A percentile compares a stretch with the other conserved stretches of the same genome.
Evolutionary conservation across 331 rosid species (phyloP).

Genomic region (Rhamnella rubrinervis): DNA sequence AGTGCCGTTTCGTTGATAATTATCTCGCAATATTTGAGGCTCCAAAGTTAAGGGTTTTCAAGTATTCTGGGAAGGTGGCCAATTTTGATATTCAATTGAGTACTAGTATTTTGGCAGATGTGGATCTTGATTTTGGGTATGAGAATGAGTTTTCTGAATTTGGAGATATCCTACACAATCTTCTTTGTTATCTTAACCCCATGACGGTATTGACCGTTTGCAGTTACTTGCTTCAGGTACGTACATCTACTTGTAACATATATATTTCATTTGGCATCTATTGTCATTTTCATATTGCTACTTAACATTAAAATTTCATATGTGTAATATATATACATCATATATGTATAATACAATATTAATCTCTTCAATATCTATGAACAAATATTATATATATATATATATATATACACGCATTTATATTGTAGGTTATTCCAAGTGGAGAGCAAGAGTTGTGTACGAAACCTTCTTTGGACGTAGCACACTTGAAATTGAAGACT

Average conservation of each 20-base stretch:
- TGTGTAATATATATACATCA: too few species aligned
- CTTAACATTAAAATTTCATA: too few species aligned
- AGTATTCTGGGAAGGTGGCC: slow-evolving; percentile 27
- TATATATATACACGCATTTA: too few species aligned
- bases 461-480: slow-evolving; percentile 8
- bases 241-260: too few species aligned
- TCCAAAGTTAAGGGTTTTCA: slow-evolving; percentile 32
- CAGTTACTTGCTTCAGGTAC: slow-evolving; percentile 52
- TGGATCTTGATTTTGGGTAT: slow-evolving; percentile 30
- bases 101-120: slow-evolving; percentile 28
- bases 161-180: slow-evolving; percentile 15
- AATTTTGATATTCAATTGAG: slow-evolving; percentile 7
- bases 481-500: slow-evolving; percentile 43
- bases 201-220: slow-evolving; percentile 34
- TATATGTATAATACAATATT: too few species aligned
- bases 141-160: background rate
- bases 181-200: slow-evolving; percentile 18
- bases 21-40: slow-evolving; percentile 13
- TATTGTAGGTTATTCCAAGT: slow-evolving; percentile 22
- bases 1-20: slow-evolving; percentile 15
- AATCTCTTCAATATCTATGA: too few species aligned
- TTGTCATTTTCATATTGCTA: too few species aligned
- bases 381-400: too few species aligned
- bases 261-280: too few species aligned
- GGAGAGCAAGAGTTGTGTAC: slow-evolving; percentile 20